A percentile compares a stretch with the other conserved stretches of the same genome.
These are phyloP conservation scores for Colletotrichum filicis DNA, from an alignment of 2,329 filamentous ascomycete species.

Conservation along the genomic window DNA sequence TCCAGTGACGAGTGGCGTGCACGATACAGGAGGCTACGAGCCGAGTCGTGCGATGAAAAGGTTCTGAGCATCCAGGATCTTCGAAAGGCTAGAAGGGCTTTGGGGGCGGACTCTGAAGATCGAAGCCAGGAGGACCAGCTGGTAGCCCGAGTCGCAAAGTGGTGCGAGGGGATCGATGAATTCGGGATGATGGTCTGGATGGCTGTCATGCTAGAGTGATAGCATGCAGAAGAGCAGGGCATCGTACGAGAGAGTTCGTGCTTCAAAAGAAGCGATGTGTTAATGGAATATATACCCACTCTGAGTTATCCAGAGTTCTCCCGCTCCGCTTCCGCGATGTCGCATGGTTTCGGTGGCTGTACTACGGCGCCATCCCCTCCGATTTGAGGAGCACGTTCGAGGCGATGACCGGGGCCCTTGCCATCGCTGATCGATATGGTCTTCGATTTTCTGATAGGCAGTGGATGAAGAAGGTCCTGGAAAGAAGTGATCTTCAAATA, in stretches of 20 bases:
- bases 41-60: neutral
- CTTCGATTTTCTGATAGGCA: neutral
- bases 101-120: neutral
- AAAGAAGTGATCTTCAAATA: neutral
- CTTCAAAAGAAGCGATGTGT: neutral
- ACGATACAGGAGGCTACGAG: slow-evolving; percentile 12
- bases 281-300: neutral
- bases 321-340: neutral
- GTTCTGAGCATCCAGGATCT: slow-evolving; percentile 12
- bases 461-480: neutral
- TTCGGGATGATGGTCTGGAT: slow-evolving; percentile 43
- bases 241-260: neutral
- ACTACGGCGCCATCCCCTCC: neutral
- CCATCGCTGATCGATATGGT: neutral
- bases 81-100: neutral
- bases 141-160: slow-evolving; percentile 36
- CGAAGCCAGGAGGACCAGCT: slow-evolving; percentile 8
- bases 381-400: neutral
- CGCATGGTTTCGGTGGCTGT: neutral
- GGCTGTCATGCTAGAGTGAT: slow-evolving; percentile 43
- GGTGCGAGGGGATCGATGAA: slow-evolving; percentile 42
- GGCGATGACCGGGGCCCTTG: neutral
- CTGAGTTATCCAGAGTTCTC: neutral
- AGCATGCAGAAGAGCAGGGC: neutral
- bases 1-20: slow-evolving; percentile 16